Base-by-base conservation (phyloP, 2,329 filamentous ascomycete species). In the Pseudovirgaria hyperparasitica region DNA sequence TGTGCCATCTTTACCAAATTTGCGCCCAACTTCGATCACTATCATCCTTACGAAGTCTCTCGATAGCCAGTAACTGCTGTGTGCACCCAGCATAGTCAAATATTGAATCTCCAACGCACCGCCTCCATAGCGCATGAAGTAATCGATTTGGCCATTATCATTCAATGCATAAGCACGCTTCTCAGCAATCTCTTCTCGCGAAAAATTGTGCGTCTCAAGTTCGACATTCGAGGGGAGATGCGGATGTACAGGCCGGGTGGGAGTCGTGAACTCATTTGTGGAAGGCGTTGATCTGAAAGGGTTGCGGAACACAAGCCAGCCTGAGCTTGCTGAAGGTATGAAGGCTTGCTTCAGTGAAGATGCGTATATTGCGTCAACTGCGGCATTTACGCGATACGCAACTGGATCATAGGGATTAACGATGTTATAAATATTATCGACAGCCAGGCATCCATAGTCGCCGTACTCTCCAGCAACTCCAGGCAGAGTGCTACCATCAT, bases 371-470 rank as follows among this genome's bases (percentile, higher is more conserved):
- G 73, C 70, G 49, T 98, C 90, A 22, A 96, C 76, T 4, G 86
- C 78, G 13, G 86, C 84, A 43, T 94, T 98, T 31, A 96, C 70
- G 10, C 87, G 69, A 51, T 94, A 96, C 1, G 86, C 82, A 30
- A 98, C 92, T 2, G 90, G 73, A 36, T 79, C 74, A 33, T 75
- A 76, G 18, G 70, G 69, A 39, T 78, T 74, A 47, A 96, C 71
- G 36, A 98, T 70, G 44, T 98, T 98, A 63, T 96, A 98, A 30
- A 98, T 70, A 49, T 96, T 98, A 57, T 96, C 84, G 2, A 96
- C 79, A 1, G 87, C 82, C 16, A 96, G 62, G 50, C 90, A 96
- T 11, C 90, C 90, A 50, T 92, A 93, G 5, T 65, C 71, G 16
- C 82, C 85, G 11, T 67, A 67, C 21, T 84, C 71, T n/a, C 80